A percentile compares a stretch with the other conserved stretches of the same genome.
Evolutionary conservation across 768 basidiomycete genomes (phyloP).

Genomic region (Aureoboletus auriporus): DNA sequence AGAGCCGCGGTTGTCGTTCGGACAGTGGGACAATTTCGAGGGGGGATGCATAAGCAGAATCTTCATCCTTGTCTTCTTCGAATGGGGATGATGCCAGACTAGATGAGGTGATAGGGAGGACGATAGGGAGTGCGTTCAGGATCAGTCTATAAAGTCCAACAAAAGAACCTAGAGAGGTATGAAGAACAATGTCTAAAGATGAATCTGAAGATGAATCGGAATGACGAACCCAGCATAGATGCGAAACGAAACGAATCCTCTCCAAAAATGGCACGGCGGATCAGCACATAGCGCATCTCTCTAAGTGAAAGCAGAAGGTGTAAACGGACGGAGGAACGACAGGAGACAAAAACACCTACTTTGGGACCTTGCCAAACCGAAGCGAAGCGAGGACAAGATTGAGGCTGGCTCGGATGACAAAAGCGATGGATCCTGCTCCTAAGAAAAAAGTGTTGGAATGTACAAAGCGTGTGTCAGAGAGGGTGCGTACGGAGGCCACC

Average conservation of each 20-base stretch:
- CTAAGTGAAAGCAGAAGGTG: slow-evolving; percentile 35
- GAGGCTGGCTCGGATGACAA: slow-evolving; percentile 76
- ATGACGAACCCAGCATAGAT: slow-evolving; percentile 69
- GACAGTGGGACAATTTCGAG: slow-evolving; percentile 16
- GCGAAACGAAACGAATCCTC: slow-evolving; percentile 80
- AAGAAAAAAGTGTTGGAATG: background rate
- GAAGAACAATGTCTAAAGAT: background rate
- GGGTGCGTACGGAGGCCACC: slow-evolving; percentile 66
- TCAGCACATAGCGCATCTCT: slow-evolving; percentile 56
- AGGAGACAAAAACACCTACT: slow-evolving; percentile 38
- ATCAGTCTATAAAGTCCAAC: slow-evolving; percentile 75
- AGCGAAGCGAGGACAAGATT: slow-evolving; percentile 79
- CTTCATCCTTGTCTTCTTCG: slow-evolving; percentile 29
- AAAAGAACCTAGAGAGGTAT: slow-evolving; percentile 54
- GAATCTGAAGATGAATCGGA: background rate
- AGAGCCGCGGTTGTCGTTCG: slow-evolving; percentile 48
- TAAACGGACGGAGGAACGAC: background rate
- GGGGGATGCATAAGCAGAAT: slow-evolving; percentile 4
- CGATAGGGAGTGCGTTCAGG: slow-evolving; percentile 71
- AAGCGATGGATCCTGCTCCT: slow-evolving; percentile 83
- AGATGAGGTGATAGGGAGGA: slow-evolving; percentile 44
- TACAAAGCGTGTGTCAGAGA: background rate
- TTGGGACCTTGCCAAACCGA: slow-evolving; percentile 60
- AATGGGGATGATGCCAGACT: slow-evolving; percentile 23
- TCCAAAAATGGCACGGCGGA: slow-evolving; percentile 83